Conservation (phyloP, 1,284 basidiomycete species). For the Tremellales sp. region DNA sequence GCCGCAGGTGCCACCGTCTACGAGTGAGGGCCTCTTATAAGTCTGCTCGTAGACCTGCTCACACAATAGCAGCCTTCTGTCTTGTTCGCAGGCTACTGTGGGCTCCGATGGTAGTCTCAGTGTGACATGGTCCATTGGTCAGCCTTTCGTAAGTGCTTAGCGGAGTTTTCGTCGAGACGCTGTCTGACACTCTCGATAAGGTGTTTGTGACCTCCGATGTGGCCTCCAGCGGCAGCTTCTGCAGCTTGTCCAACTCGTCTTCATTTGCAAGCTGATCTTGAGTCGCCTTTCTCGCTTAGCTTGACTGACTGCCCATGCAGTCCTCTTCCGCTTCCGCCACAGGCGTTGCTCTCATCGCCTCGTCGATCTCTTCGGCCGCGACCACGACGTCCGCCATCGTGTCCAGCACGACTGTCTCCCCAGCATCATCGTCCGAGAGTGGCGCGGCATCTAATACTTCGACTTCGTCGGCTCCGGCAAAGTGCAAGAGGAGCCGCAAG, state of each 20-base stretch:
- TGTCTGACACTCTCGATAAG: not conserved
- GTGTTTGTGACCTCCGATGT: not conserved
- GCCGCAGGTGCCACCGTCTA: constrained; percentile 20
- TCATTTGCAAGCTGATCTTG: too few relatives aligned
- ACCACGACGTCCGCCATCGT: too few relatives aligned
- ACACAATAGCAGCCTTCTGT: constrained; percentile 21
- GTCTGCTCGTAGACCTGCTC: not conserved
- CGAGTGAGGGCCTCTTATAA: constrained; percentile 30
- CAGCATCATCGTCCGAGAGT: too few relatives aligned
- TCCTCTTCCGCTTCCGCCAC: not conserved
- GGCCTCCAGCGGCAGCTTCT: not conserved
- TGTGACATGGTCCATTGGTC: constrained; percentile 29
- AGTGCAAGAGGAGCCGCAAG: too few relatives aligned
- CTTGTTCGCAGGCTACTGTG: constrained; percentile 22
- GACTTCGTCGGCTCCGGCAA: too few relatives aligned
- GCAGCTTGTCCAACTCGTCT: not conserved
- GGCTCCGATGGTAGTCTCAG: constrained; percentile 20
- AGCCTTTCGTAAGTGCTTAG: constrained; percentile 18
- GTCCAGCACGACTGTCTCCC: too few relatives aligned
- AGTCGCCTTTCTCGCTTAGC: not conserved
- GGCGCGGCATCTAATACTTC: too few relatives aligned
- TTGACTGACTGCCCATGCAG: not conserved
- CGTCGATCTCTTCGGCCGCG: too few relatives aligned
- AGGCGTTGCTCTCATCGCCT: not conserved
- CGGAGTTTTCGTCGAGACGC: too few relatives aligned